Percentiles rank a stretch among this genome's conserved stretches.
Conservation (phyloP, 192 early-diverging fungal species). For the Podila clonocystis region DNA sequence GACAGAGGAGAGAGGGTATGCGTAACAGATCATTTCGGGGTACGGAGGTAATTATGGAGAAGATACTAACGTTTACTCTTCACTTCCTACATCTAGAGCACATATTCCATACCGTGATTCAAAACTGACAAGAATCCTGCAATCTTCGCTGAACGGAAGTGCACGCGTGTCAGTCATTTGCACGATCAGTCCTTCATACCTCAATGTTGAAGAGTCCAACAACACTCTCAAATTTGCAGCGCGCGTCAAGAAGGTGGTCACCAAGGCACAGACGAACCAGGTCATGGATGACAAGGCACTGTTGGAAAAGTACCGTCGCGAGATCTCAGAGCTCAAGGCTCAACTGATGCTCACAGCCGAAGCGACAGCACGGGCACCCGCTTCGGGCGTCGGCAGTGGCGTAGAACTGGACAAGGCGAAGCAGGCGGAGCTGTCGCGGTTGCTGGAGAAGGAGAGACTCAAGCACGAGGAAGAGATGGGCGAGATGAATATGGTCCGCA, state of each 20-base stretch:
- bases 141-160: conserved; percentile 91
- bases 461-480: conserved; percentile 66
- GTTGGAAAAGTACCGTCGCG: conserved; percentile 82
- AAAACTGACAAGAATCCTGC: conserved; percentile 93
- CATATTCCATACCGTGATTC: conserved; percentile 99
- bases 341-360: conserved; percentile 72
- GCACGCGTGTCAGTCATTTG: conserved; percentile 92
- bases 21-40: background rate
- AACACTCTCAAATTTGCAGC: conserved; percentile 97
- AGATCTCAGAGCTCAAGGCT: conserved; percentile 79
- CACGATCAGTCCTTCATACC: conserved; percentile 84
- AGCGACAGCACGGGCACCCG: conserved; percentile 59
- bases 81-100: conserved; percentile 29
- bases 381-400: conserved; percentile 46
- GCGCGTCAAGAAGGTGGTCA: conserved; percentile 88
- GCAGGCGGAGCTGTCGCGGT: conserved; percentile 29
- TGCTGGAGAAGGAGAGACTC: conserved; percentile 37
- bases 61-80: background rate
- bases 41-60: background rate
- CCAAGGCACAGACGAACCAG: conserved; percentile 84
- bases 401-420: conserved; percentile 44
- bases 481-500: conserved; percentile 66
- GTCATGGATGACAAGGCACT: conserved; percentile 85
- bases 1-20: conserved; percentile 73
- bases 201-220: conserved; percentile 85